Percentiles rank a stretch among this genome's conserved stretches.
These are phyloP conservation scores for Tilletia indica DNA, from an alignment of 1,284 basidiomycete species.

Conservation along the genomic window DNA sequence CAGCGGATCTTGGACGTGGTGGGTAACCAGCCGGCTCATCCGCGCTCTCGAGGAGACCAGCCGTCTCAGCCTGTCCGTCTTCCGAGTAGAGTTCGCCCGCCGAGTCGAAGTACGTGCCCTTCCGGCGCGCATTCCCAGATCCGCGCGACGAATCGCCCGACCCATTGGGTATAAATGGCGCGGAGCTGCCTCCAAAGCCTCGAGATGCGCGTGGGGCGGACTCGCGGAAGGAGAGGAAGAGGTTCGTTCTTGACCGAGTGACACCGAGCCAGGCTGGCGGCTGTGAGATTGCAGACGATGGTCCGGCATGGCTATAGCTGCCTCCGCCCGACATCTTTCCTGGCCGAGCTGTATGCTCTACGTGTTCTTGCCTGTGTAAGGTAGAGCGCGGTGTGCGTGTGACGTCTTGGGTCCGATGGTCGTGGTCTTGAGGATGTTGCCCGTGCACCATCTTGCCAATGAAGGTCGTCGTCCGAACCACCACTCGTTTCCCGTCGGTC, in stretches of 20 bases:
- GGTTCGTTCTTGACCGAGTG: conserved; percentile 82
- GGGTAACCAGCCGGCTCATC: conserved; percentile 57
- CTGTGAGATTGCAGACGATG: background rate
- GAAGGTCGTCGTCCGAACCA: too few species aligned
- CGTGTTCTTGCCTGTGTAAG: too few species aligned
- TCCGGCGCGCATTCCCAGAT: conserved; percentile 6
- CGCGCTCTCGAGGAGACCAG: conserved; percentile 12
- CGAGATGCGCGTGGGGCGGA: conserved; percentile 58
- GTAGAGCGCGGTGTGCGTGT: too few species aligned
- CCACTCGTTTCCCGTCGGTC: too few species aligned
- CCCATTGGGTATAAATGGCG: conserved; percentile 41
- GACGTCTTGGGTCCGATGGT: background rate
- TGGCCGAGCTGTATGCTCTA: background rate
- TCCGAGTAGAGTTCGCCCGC: conserved; percentile 27
- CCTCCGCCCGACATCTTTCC: too few species aligned
- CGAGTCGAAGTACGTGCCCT: conserved; percentile 33
- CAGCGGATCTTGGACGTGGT: background rate
- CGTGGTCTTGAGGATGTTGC: background rate
- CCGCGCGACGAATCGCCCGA: conserved; percentile 20
- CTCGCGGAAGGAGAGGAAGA: conserved; percentile 92
- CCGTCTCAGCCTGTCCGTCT: conserved; percentile 12
- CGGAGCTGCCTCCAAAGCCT: conserved; percentile 21
- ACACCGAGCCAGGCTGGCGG: conserved; percentile 33
- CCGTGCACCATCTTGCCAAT: background rate
- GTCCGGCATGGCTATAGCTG: too few species aligned